phyloP scores from a whole-genome alignment of 768 basidiomycete genomes.

The Leucocoprinus sp. region DNA sequence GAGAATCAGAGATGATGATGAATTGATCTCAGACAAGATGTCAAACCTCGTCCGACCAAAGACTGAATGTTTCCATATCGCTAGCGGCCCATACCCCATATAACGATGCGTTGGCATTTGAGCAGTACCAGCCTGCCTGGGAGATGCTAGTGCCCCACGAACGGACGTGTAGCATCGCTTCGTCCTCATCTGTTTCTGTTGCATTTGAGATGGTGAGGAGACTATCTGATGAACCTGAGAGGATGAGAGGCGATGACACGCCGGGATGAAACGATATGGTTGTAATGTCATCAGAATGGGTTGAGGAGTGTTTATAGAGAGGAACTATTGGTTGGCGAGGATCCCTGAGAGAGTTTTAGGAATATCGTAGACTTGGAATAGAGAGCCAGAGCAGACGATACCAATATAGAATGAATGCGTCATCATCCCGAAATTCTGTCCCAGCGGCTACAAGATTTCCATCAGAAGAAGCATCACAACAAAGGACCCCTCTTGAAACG shows the following conservation, averaged over 20 bases:
- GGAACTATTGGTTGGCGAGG: slow-evolving; percentile 68
- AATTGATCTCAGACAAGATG: background rate
- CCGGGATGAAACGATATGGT: slow-evolving; percentile 45
- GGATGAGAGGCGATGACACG: slow-evolving; percentile 28
- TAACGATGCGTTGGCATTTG: slow-evolving; percentile 20
- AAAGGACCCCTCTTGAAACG: slow-evolving; percentile 37
- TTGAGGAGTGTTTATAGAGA: slow-evolving; percentile 69
- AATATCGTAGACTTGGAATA: background rate
- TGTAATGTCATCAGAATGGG: slow-evolving; percentile 92
- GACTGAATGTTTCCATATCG: slow-evolving; percentile 92
- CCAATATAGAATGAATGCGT: slow-evolving; percentile 84
- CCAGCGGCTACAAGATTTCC: slow-evolving; percentile 75
- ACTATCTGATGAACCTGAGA: slow-evolving; percentile 85
- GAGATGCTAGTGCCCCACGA: slow-evolving; percentile 81
- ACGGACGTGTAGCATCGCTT: slow-evolving; percentile 72
- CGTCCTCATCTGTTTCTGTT: slow-evolving; percentile 80
- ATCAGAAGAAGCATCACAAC: slow-evolving; percentile 62
- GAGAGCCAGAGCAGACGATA: slow-evolving; percentile 20
- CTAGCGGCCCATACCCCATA: slow-evolving; percentile 67
- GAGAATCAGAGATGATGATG: background rate
- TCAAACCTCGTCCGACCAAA: slow-evolving; percentile 68
- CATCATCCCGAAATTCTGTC: slow-evolving; percentile 72
- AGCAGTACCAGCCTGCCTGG: slow-evolving; percentile 54
- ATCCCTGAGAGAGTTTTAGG: slow-evolving; percentile 47
- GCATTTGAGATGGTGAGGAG: slow-evolving; percentile 65